Conservation (phyloP, 2,329 filamentous ascomycete species). For the Dendryphion nanum region DNA sequence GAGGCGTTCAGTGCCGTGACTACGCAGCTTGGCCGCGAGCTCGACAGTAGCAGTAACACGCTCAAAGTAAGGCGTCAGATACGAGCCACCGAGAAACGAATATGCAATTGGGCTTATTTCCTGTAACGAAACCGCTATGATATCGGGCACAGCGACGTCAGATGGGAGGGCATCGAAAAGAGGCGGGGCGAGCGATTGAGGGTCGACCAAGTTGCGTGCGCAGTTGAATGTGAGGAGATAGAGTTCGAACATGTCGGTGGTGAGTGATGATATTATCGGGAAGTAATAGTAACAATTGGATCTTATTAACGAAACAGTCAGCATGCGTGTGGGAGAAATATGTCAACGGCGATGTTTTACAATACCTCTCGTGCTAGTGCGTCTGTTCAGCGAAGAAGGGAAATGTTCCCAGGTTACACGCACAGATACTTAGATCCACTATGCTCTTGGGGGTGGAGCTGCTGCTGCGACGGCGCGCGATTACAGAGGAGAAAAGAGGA, state of each 20-base stretch:
- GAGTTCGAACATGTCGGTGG: constrained; percentile 54
- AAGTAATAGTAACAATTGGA: too few species aligned
- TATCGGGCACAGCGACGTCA: constrained; percentile 55
- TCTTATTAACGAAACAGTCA: too few species aligned
- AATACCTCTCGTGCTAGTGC: too few species aligned
- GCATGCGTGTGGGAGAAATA: too few species aligned
- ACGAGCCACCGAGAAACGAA: constrained; percentile 81
- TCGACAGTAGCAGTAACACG: constrained; percentile 70
- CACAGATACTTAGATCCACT: too few species aligned
- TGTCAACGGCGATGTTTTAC: too few species aligned
- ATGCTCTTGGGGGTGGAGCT: too few species aligned
- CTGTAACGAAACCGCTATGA: constrained; percentile 72
- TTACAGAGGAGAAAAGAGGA: too few species aligned
- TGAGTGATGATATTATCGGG: too few species aligned
- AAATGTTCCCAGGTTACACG: too few species aligned
- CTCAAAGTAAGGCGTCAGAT: constrained; percentile 72
- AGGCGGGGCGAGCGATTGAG: constrained; percentile 68
- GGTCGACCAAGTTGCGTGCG: constrained; percentile 68
- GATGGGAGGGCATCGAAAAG: constrained; percentile 49
- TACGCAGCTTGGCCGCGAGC: constrained; percentile 57
- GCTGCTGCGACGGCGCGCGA: too few species aligned
- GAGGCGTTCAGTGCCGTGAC: constrained; percentile 53
- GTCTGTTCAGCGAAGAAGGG: too few species aligned
- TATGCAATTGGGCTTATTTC: constrained; percentile 84
- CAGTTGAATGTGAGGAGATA: constrained; percentile 91